phyloP scores from a whole-genome alignment of 768 basidiomycete species.

The Leccinum ochraceum region DNA sequence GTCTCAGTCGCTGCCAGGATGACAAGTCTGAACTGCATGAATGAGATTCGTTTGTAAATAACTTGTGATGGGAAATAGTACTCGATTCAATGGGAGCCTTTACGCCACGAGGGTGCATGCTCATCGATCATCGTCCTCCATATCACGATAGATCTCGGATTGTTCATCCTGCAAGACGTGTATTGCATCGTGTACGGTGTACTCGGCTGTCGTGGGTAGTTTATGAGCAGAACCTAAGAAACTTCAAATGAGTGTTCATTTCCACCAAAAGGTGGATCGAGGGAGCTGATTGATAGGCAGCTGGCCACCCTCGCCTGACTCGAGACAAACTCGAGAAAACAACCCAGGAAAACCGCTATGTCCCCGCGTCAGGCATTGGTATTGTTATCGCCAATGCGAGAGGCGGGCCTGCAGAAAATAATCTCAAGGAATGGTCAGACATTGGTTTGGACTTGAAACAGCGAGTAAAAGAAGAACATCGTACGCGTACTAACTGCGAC shows the following conservation, averaged over 20 bases:
- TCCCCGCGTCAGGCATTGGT: conserved; percentile 45
- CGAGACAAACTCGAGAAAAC: conserved; percentile 35
- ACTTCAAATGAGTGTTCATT: not conserved
- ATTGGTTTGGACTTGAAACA: conserved; percentile 36
- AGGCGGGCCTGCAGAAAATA: conserved; percentile 36
- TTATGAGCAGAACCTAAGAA: not conserved
- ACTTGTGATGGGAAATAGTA: too few species aligned
- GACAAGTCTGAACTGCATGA: too few species aligned
- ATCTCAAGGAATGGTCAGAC: conserved; percentile 39
- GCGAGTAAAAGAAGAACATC: conserved; percentile 17
- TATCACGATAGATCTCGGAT: too few species aligned
- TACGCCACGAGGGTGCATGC: too few species aligned
- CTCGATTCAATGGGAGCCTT: too few species aligned
- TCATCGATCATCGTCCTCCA: too few species aligned
- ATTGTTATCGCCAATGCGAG: conserved; percentile 42
- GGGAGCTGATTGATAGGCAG: not conserved
- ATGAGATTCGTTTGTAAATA: too few species aligned
- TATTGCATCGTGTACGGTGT: conserved; percentile 10
- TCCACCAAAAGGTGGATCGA: not conserved
- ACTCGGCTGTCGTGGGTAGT: conserved; percentile 23
- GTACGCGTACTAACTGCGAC: too few species aligned
- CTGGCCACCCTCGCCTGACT: conserved; percentile 42
- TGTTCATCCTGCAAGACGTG: not conserved
- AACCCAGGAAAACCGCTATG: conserved; percentile 41
- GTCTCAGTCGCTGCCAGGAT: too few species aligned